phyloP scores from a whole-genome alignment of 495 filamentous ascomycete genomes.

The Talaromyces proteolyticus region DNA sequence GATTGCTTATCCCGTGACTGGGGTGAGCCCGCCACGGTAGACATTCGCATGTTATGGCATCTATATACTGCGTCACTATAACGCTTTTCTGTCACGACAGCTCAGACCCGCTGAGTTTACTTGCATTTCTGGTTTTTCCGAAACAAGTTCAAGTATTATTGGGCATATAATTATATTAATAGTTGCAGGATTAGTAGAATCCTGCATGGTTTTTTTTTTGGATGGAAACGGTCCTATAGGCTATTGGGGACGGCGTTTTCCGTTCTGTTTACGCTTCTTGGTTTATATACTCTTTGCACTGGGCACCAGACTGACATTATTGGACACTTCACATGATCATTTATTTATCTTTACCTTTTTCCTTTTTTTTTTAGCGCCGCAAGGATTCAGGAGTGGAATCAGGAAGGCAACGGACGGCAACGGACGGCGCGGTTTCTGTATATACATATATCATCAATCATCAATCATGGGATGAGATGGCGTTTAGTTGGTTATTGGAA shows the following conservation, averaged over 20 bases:
- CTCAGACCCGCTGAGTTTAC: no score
- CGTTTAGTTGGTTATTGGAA: not conserved
- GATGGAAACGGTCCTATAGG: no score
- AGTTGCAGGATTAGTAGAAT: no score
- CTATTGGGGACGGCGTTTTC: not conserved
- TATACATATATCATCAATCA: not conserved
- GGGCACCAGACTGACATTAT: not conserved
- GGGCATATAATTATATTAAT: no score
- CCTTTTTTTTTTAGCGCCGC: not conserved
- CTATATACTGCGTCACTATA: not conserved
- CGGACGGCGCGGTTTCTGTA: not conserved
- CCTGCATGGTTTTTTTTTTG: no score
- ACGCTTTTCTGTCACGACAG: no score
- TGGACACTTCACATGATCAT: not conserved
- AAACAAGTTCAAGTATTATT: no score
- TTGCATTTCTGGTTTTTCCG: no score
- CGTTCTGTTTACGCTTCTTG: not conserved
- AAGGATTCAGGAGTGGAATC: not conserved
- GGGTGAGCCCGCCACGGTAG: constrained; percentile 2
- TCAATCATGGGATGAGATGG: not conserved
- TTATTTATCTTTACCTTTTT: no score
- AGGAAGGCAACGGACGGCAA: not conserved
- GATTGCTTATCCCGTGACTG: not conserved
- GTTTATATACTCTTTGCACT: not conserved
- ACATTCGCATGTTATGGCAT: not conserved